Evolutionary conservation across 345 rosid genomes (phyloP).

Genomic region (Hibiscus mutabilis): DNA sequence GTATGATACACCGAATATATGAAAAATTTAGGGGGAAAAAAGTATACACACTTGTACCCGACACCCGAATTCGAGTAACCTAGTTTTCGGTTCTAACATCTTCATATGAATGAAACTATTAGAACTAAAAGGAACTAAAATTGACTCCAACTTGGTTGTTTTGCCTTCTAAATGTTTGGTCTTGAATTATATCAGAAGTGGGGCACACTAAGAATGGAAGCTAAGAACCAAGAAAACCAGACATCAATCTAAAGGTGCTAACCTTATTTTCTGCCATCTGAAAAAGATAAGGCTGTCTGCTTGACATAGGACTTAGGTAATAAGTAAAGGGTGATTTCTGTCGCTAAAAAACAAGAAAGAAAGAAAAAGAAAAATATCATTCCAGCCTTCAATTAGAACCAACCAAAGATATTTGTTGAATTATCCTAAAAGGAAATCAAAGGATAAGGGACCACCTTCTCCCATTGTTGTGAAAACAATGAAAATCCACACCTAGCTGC

Average conservation of each 20-base stretch:
- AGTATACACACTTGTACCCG: not conserved
- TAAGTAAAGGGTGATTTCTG: not conserved
- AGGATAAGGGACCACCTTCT: not conserved
- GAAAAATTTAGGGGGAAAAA: not conserved
- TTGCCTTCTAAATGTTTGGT: not conserved
- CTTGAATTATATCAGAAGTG: no score
- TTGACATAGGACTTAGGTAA: not conserved
- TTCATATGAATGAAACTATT: not conserved
- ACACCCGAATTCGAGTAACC: not conserved
- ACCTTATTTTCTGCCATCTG: not conserved
- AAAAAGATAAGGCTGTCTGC: slow-evolving; percentile 21
- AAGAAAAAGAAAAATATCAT: slow-evolving; percentile 19
- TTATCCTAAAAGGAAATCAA: slow-evolving; percentile 14
- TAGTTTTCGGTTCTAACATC: not conserved
- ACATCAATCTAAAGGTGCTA: not conserved
- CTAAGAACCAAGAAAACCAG: not conserved
- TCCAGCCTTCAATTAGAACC: slow-evolving; percentile 10
- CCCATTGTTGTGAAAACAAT: not conserved
- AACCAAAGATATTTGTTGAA: slow-evolving; percentile 16
- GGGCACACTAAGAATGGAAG: not conserved
- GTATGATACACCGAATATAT: not conserved
- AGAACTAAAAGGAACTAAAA: not conserved
- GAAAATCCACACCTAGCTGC: not conserved
- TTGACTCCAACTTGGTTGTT: not conserved
- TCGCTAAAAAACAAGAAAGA: not conserved